phyloP scores from a whole-genome alignment of 192 early-diverging fungal species.

The Backusella sp. region DNA sequence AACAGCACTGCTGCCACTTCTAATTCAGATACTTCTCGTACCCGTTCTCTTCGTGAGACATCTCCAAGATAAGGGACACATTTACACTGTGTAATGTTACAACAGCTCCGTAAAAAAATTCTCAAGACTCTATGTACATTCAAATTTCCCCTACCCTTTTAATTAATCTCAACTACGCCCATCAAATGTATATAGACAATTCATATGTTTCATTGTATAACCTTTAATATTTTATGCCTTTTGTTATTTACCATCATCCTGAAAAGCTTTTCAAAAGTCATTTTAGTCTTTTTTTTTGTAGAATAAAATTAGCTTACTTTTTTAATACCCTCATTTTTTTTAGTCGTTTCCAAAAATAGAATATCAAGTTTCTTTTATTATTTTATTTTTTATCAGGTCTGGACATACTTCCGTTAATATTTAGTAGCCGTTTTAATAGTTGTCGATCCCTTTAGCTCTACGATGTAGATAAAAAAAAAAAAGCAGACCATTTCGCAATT shows the following conservation, averaged over 20 bases:
- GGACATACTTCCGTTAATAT: background rate
- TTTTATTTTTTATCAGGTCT: background rate
- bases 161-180: background rate
- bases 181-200: slow-evolving; percentile 1
- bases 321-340: slow-evolving; percentile 2
- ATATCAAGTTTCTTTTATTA: background rate
- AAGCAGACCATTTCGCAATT: background rate
- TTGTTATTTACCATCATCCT: background rate
- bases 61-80: slow-evolving; percentile 4
- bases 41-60: slow-evolving; percentile 14
- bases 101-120: slow-evolving; percentile 8
- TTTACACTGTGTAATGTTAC: slow-evolving; percentile 2
- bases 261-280: background rate
- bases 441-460: background rate
- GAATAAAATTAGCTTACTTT: slow-evolving; percentile 7
- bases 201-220: slow-evolving; percentile 6
- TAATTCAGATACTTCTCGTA: slow-evolving; percentile 5
- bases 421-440: background rate
- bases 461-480: background rate
- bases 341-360: background rate
- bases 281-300: background rate
- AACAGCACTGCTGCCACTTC: background rate
- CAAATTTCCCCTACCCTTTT: background rate
- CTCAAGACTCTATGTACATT: slow-evolving; percentile 1
- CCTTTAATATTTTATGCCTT: background rate